These are phyloP conservation scores for Colletotrichum sublineola DNA, from an alignment of 2,329 filamentous ascomycete genomes.

Conservation along the genomic window DNA sequence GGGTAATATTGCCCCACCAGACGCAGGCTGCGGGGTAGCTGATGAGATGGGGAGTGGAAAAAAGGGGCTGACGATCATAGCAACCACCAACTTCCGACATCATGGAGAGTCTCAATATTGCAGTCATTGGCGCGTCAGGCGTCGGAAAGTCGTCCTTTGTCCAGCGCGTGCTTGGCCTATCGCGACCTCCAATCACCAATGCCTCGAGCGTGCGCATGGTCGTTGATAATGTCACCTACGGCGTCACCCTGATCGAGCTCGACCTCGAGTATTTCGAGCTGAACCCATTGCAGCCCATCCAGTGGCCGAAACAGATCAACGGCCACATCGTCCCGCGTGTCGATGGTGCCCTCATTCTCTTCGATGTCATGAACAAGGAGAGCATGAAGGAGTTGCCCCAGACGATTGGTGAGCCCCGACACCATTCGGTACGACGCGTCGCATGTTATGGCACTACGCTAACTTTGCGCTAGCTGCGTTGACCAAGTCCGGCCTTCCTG, in stretches of 20 bases:
- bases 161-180: constrained; percentile 71
- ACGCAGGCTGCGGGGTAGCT: constrained; percentile 39
- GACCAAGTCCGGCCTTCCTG: constrained; percentile 78
- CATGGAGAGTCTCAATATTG: constrained; percentile 75
- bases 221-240: constrained; percentile 69
- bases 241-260: constrained; percentile 74
- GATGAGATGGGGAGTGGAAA: constrained; percentile 41
- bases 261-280: constrained; percentile 76
- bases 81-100: constrained; percentile 46
- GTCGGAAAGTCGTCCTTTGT: constrained; percentile 79
- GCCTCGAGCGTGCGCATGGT: constrained; percentile 69
- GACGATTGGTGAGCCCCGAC: constrained; percentile 77
- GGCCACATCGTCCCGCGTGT: constrained; percentile 80
- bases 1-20: constrained; percentile 51
- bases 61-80: constrained; percentile 43
- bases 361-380: constrained; percentile 85
- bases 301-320: constrained; percentile 77
- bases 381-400: constrained; percentile 81
- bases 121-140: constrained; percentile 74
- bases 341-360: constrained; percentile 87
- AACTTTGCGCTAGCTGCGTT: constrained; percentile 72
- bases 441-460: constrained; percentile 43
- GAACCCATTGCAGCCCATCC: constrained; percentile 68
- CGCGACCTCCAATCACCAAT: constrained; percentile 65
- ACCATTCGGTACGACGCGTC: constrained; percentile 5